A percentile compares a stretch with the other conserved stretches of the same genome.
Evolutionary conservation across 2,329 filamentous ascomycete species (phyloP).

Genomic region (Aspergillus hortae): DNA sequence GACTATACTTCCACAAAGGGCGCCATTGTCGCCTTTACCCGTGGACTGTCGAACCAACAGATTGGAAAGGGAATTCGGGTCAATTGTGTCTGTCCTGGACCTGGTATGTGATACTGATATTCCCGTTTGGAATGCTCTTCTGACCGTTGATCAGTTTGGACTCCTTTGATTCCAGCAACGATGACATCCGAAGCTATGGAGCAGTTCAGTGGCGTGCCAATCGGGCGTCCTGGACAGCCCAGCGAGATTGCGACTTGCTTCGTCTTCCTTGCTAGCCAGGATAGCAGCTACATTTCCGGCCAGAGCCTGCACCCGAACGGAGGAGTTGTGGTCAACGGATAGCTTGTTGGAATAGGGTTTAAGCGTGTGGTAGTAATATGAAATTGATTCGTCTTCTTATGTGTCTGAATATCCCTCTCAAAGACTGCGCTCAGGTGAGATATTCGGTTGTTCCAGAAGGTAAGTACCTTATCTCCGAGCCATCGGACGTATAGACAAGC

Average conservation of each 20-base stretch:
- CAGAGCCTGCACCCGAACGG: slow-evolving; percentile 66
- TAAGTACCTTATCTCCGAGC: no score
- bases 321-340: slow-evolving; percentile 53
- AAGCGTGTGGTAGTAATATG: neutral
- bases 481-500: no score
- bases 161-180: slow-evolving; percentile 68
- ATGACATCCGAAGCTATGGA: slow-evolving; percentile 70
- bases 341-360: slow-evolving; percentile 1
- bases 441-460: no score
- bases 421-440: no score
- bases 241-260: slow-evolving; percentile 79
- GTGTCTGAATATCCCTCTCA: no score
- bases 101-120: slow-evolving; percentile 37
- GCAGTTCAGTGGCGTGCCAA: slow-evolving; percentile 66
- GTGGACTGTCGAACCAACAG: slow-evolving; percentile 72
- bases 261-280: slow-evolving; percentile 72
- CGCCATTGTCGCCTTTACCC: slow-evolving; percentile 75
- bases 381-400: no score
- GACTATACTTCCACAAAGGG: slow-evolving; percentile 76
- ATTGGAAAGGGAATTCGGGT: slow-evolving; percentile 69
- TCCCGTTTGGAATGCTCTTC: neutral
- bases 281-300: slow-evolving; percentile 71
- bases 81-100: slow-evolving; percentile 73
- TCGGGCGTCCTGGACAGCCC: slow-evolving; percentile 74
- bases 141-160: slow-evolving; percentile 57